A percentile compares a stretch with the other conserved stretches of the same genome.
phyloP scores from a whole-genome alignment of 202 grass and related monocot species.

The Schoenoplectus triqueter region DNA sequence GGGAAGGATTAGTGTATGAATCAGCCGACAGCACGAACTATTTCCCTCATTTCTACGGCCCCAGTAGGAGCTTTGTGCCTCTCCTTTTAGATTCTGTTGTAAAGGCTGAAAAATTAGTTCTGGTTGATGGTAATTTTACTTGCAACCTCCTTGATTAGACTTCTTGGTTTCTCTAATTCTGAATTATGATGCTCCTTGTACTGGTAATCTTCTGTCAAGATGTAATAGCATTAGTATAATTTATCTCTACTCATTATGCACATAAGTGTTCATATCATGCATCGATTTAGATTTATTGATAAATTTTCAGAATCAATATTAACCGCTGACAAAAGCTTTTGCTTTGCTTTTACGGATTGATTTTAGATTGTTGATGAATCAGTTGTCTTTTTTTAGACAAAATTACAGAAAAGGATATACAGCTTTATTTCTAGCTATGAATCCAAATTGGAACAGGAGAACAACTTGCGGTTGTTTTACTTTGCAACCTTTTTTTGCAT shows the following conservation, averaged over 20 bases:
- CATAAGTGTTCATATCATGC: too few relatives aligned
- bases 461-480: background rate
- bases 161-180: background rate
- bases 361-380: too few relatives aligned
- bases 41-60: constrained; percentile 91
- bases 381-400: too few relatives aligned
- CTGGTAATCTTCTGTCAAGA: background rate
- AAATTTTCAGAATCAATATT: too few relatives aligned
- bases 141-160: constrained; percentile 55
- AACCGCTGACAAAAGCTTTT: too few relatives aligned
- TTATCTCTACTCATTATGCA: too few relatives aligned
- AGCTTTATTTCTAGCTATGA: too few relatives aligned
- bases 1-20: constrained; percentile 77
- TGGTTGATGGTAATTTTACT: constrained; percentile 46
- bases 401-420: too few relatives aligned
- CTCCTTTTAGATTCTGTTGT: constrained; percentile 50
- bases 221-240: background rate
- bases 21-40: constrained; percentile 54
- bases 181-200: background rate
- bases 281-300: too few relatives aligned
- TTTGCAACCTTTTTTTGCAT: background rate
- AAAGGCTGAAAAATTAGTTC: constrained; percentile 61
- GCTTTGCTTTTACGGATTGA: too few relatives aligned
- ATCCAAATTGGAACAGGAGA: too few relatives aligned
- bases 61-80: constrained; percentile 58